Evolutionary conservation across 2,329 filamentous ascomycete species (phyloP), one percentile per base, ranked within the genome.

Genomic region (Tolypocladium paradoxum): DNA sequence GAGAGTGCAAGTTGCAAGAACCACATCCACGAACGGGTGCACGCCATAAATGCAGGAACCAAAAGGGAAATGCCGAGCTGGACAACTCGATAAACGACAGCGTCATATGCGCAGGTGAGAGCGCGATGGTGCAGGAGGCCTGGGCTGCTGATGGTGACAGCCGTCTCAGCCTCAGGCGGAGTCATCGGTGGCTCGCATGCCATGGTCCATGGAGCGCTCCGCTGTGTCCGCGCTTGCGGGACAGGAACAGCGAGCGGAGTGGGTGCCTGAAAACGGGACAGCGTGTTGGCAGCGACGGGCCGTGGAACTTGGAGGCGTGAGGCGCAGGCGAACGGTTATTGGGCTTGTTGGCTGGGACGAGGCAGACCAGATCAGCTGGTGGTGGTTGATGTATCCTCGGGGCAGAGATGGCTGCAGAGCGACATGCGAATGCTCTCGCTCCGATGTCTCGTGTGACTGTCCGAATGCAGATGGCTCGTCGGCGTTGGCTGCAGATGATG

Each of bases 21-120:
- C 11, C 36, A 29, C 12, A 16, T 40, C 35, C 24, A 52, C n/a
- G 48, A 46, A 18, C 48, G 47, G 53, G 27, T 43, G 56, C 54
- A 58, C 45, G 48, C 54, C 57, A 63, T 62, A 58, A 58, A 64
- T 64, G 62, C 62, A 64, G 61, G 58, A 60, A 60, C 57, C 54
- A 49, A 50, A 49, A 47, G 50, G 48, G 52, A 54, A 56, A 56
- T 51, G 60, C 33, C 37, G 37, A 45, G 49, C 20, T 31, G n/a
- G 46, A 20, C 51, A 36, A 16, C 11, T 29, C 33, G 52, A 9
- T 34, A 49, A 27, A 27, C 18, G 52, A n/a, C 40, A 36, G n/a
- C 53, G 55, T 56, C 52, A 56, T 55, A 18, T 52, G 54, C 18
- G 48, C 54, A 55, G 52, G 54, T 49, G 56, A 54, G 52, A 20